Evolutionary conservation across 140 eudicot species (phyloP), one percentile per base, ranked within the genome.

Genomic region (Cichorium intybus): DNA sequence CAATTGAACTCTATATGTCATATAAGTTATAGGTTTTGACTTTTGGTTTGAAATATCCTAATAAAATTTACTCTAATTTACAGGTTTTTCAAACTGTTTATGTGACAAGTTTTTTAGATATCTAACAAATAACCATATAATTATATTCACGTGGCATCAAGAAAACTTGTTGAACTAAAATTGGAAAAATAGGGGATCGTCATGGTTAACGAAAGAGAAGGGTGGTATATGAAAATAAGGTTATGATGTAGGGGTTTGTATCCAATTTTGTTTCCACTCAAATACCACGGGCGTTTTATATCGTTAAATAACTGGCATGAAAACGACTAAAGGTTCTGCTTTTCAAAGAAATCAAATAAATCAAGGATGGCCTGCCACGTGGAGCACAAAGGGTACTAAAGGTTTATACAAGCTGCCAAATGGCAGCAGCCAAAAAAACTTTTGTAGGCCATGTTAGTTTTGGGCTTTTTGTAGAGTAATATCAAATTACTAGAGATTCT

Each of bases 291-390:
- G 34, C 48, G 34, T 27, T 20, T 67, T 48, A 66, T 67, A 55
- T 21, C 56, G 64, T 39, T 14, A 57, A 48, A 24, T n/a, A 75
- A 52, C 65, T 60, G 60, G 75, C 57, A 49, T 52, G 80, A 68
- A 41, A 68, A 39, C 26, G 80, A 75, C 70, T 41, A n/a, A 60
- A 68, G 64, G 22, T 58, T 24, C 28, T 59, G n/a, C 54, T 34
- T 24, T 27, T 22, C 8, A 26, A 18, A 35, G 7, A 35, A 10
- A 27, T 46, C 56, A 22, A 60, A 18, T 50, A 29, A 34, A 60
- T 50, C 21, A 53, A 50, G 75, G 80, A 75, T 23, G 26, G n/a
- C 58, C 34, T 60, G 70, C 75, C 80, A 75, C 70, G 37, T 75
- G 80, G 80, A 75, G 75, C 17, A 56, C 51, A 58, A 0, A 2